These are phyloP conservation scores for Yamadazyma jaroonii DNA, from an alignment of 1,139 yeast genomes.

Conservation along the genomic window DNA sequence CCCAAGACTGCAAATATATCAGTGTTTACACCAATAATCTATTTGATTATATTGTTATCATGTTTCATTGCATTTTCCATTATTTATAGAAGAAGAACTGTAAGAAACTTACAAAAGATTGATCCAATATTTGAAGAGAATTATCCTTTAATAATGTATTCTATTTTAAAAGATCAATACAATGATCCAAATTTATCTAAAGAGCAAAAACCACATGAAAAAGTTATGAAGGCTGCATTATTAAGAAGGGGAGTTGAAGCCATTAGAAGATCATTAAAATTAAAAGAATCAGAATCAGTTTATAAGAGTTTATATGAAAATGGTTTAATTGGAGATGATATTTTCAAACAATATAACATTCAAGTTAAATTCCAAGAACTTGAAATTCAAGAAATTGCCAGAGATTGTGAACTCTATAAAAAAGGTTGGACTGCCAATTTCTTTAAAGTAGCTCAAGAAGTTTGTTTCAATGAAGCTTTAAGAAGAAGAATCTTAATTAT, in stretches of 20 bases:
- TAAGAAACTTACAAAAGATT: slow-evolving; percentile 50
- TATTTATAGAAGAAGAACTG: slow-evolving; percentile 60
- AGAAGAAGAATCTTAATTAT: slow-evolving; percentile 75
- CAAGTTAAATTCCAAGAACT: slow-evolving; percentile 76
- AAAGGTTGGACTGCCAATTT: slow-evolving; percentile 79
- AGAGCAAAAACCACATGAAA: slow-evolving; percentile 65
- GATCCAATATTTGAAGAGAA: slow-evolving; percentile 74
- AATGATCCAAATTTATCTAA: slow-evolving; percentile 37
- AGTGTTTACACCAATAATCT: slow-evolving; percentile 80
- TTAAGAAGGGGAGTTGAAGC: slow-evolving; percentile 74
- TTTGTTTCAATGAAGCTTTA: slow-evolving; percentile 88
- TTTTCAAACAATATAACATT: slow-evolving; percentile 74
- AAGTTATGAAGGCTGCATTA: slow-evolving; percentile 82
- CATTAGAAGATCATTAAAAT: slow-evolving; percentile 60
- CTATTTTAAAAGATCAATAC: slow-evolving; percentile 50
- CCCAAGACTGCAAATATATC: slow-evolving; percentile 49
- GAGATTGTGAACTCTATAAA: slow-evolving; percentile 70
- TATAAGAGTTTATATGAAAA: slow-evolving; percentile 73
- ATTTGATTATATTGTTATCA: slow-evolving; percentile 67
- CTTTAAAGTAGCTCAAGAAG: slow-evolving; percentile 81
- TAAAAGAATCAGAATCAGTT: slow-evolving; percentile 71
- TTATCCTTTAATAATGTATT: slow-evolving; percentile 62
- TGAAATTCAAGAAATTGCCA: slow-evolving; percentile 76
- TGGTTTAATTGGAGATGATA: slow-evolving; percentile 89
- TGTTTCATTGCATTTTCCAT: slow-evolving; percentile 76